Base-by-base conservation (phyloP, 2,329 filamentous ascomycete genomes). In the Tolypocladium guangdongense region DNA sequence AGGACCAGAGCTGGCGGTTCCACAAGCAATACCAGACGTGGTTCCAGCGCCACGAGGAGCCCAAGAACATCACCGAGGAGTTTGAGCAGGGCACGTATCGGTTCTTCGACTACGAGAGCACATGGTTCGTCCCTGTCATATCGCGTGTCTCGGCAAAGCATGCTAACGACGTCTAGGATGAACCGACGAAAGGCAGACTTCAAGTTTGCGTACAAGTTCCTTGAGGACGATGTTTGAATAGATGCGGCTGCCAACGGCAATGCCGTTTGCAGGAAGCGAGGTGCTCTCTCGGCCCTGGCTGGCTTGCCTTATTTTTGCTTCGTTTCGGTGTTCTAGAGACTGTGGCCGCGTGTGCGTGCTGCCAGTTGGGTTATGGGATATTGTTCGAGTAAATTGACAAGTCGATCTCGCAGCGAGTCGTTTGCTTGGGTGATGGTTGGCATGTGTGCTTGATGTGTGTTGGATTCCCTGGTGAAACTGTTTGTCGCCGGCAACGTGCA, bases 21-120 rank as follows among this genome's bases (percentile, higher is more conserved):
- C 93, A 99, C 74, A 99, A 99, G 77, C 93, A 97, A 70, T 99
- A 99, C 67, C 93, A 96, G 71, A 99, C 93, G 1, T 99, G 93
- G 93, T 99, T 99, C 66, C 93, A 99, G 71, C 82, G 93, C 51
- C 93, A 99, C 61, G 93, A 99, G 67, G 93, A 99, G 74, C 93
- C 93, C 20, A 99, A 99, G 77, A 91, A 85, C 62, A 99, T 99
- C 65, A 97, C 93, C 0, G 93, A 99, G 71, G 93, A 99, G 72
- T 97, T 90, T 66, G 93, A 99, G 74, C 93, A 99, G 72, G 93
- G 93, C 58, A 99, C 93, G 27, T 99, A 99, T 75, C 86, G 93
- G 50, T 99, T 99, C 77, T 99, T 99, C 71, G 93, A 99, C 72
- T 99, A 99, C 68, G 93, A 99, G 74, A 95, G 89, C 71, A 99